These are phyloP conservation scores for Boletus reticuloceps DNA, from an alignment of 768 basidiomycete genomes.

Conservation along the genomic window DNA sequence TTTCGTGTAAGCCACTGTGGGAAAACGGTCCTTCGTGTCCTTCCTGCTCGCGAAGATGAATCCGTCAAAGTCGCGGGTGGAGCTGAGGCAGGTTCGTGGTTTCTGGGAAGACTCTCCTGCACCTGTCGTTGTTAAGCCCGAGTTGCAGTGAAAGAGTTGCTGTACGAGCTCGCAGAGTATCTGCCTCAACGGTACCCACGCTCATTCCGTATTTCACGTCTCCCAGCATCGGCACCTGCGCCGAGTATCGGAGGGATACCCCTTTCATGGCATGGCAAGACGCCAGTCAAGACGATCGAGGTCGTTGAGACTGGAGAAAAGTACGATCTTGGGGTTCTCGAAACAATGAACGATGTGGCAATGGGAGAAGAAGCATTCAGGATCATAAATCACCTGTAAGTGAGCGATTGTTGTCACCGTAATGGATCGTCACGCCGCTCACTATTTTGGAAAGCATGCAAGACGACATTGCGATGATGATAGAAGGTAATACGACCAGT, in stretches of 20 bases:
- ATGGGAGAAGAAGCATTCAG: slow-evolving; percentile 57
- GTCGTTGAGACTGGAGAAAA: slow-evolving; percentile 50
- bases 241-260: slow-evolving; percentile 25
- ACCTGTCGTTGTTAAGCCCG: neutral
- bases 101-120: neutral
- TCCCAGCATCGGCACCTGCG: slow-evolving; percentile 4
- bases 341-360: slow-evolving; percentile 20
- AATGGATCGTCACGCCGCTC: neutral
- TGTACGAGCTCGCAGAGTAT: slow-evolving; percentile 70
- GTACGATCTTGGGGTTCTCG: slow-evolving; percentile 47
- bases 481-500: slow-evolving; percentile 43
- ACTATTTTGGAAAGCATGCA: slow-evolving; percentile 39
- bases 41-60: slow-evolving; percentile 44
- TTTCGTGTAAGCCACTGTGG: slow-evolving; percentile 54
- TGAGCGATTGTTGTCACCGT: slow-evolving; percentile 2
- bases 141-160: slow-evolving; percentile 55
- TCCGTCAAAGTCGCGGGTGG: slow-evolving; percentile 31
- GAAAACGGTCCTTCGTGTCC: slow-evolving; percentile 46
- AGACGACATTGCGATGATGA: slow-evolving; percentile 60
- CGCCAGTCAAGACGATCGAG: slow-evolving; percentile 52
- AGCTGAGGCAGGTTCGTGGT: slow-evolving; percentile 29
- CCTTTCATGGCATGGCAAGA: slow-evolving; percentile 41
- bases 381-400: slow-evolving; percentile 62
- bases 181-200: slow-evolving; percentile 63
- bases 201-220: slow-evolving; percentile 53